Conservation (phyloP, 2,329 filamentous ascomycete genomes). For the Aspergillus ibericus region DNA sequence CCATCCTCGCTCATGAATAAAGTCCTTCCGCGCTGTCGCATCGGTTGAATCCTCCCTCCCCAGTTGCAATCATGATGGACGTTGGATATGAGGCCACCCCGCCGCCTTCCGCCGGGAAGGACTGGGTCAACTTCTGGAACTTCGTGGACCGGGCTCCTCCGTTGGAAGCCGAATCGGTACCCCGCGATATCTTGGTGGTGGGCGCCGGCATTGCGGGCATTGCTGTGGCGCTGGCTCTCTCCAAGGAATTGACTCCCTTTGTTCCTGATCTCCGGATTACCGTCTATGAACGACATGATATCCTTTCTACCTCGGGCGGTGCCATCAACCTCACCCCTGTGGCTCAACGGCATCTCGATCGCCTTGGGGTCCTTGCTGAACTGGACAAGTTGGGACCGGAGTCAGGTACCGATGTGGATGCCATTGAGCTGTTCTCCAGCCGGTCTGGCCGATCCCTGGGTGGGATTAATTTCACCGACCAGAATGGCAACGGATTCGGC, state of each 20-base stretch:
- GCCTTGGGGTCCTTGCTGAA: conserved; percentile 42
- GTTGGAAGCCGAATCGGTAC: conserved; percentile 7
- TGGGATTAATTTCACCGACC: conserved; percentile 39
- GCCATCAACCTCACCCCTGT: conserved; percentile 48
- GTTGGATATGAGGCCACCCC: conserved; percentile 3
- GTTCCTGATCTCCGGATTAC: conserved; percentile 38
- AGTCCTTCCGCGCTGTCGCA: not conserved
- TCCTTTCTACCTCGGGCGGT: conserved; percentile 45
- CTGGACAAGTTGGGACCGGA: conserved; percentile 41
- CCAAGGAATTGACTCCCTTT: conserved; percentile 33
- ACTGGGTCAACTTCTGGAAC: conserved; percentile 9
- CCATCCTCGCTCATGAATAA: not conserved
- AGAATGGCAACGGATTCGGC: conserved; percentile 38
- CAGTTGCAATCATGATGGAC: conserved; percentile 6
- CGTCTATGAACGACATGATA: conserved; percentile 42
- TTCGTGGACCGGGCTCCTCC: not conserved
- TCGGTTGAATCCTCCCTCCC: not conserved
- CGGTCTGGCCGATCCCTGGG: conserved; percentile 42
- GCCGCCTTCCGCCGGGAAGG: conserved; percentile 7
- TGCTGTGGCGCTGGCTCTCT: conserved; percentile 33
- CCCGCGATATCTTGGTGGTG: conserved; percentile 33
- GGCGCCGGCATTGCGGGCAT: conserved; percentile 39
- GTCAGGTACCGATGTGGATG: conserved; percentile 41
- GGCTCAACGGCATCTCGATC: conserved; percentile 45
- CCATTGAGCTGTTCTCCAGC: conserved; percentile 42